A percentile compares a stretch with the other conserved stretches of the same genome.
Conservation (phyloP, 2,329 filamentous ascomycete genomes). For the Trichoderma harzianum region DNA sequence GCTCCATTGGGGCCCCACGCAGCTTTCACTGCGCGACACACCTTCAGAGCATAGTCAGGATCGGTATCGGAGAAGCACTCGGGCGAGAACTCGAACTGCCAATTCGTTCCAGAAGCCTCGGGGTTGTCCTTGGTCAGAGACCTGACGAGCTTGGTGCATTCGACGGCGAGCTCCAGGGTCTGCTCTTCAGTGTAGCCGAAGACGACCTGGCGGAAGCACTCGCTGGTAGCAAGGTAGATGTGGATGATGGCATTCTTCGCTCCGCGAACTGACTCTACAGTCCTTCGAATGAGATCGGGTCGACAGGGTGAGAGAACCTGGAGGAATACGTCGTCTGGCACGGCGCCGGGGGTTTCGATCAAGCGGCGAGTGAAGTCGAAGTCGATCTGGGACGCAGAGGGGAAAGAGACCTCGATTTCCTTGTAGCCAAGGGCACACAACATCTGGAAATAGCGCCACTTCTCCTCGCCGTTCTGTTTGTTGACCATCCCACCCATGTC, state of each 20-base stretch:
- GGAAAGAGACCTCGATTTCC: slow-evolving; percentile 2
- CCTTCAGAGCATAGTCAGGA: neutral
- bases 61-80: slow-evolving; percentile 6
- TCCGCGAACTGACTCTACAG: neutral
- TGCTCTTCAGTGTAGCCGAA: slow-evolving; percentile 4
- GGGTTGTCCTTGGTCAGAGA: slow-evolving; percentile 1
- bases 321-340: neutral
- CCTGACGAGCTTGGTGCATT: slow-evolving; percentile 7
- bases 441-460: slow-evolving; percentile 9
- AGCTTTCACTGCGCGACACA: slow-evolving; percentile 2
- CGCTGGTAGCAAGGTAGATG: neutral
- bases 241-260: slow-evolving; percentile 2
- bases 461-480: slow-evolving; percentile 5
- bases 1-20: neutral
- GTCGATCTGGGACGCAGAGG: slow-evolving; percentile 1
- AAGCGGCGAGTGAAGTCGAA: slow-evolving; percentile 4
- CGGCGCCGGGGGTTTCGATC: slow-evolving; percentile 5
- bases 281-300: slow-evolving; percentile 1
- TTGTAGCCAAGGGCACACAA: slow-evolving; percentile 3
- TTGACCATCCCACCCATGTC: neutral
- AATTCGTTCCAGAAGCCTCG: neutral
- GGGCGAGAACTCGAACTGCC: slow-evolving; percentile 5
- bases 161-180: neutral
- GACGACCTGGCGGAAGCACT: slow-evolving; percentile 6
- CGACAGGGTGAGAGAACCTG: neutral